Percentiles rank a stretch among this genome's conserved stretches.
Evolutionary conservation across 2,329 filamentous ascomycete species (phyloP).

Genomic region (Ceratocystis lukuohia): DNA sequence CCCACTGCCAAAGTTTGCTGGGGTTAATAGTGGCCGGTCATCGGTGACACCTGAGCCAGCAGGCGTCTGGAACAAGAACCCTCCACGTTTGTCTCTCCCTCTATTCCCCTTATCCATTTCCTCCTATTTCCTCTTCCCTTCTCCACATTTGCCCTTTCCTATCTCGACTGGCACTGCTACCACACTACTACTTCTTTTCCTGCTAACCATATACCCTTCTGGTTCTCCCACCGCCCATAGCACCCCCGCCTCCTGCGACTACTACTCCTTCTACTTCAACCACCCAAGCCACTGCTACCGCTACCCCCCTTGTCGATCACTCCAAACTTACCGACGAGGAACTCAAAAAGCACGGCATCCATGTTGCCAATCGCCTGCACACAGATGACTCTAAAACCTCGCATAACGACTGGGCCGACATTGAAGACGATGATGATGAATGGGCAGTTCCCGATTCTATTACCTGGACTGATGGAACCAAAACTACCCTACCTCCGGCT

Average conservation of each 20-base stretch:
- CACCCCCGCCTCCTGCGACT: slow-evolving; percentile 19
- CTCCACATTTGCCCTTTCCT: not conserved
- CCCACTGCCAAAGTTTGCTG: slow-evolving; percentile 32
- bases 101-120: not conserved
- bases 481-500: slow-evolving; percentile 56
- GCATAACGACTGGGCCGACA: slow-evolving; percentile 78
- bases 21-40: slow-evolving; percentile 42
- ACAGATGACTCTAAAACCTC: slow-evolving; percentile 55
- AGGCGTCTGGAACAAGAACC: slow-evolving; percentile 81
- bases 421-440: slow-evolving; percentile 78
- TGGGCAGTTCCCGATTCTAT: slow-evolving; percentile 68
- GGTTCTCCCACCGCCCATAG: not conserved
- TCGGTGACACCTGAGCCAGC: slow-evolving; percentile 55
- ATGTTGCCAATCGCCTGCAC: slow-evolving; percentile 65
- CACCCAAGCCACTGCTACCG: slow-evolving; percentile 8
- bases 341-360: slow-evolving; percentile 74
- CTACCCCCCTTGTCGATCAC: slow-evolving; percentile 50
- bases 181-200: not conserved
- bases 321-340: slow-evolving; percentile 82
- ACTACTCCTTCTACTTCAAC: slow-evolving; percentile 31
- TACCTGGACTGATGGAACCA: slow-evolving; percentile 79
- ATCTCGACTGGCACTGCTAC: too few relatives aligned
- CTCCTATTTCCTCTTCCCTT: not conserved
- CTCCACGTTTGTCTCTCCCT: slow-evolving; percentile 43
- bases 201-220: not conserved